These are phyloP conservation scores for Hyaloscypha variabilis DNA, from an alignment of 495 filamentous ascomycete genomes.

Conservation along the genomic window DNA sequence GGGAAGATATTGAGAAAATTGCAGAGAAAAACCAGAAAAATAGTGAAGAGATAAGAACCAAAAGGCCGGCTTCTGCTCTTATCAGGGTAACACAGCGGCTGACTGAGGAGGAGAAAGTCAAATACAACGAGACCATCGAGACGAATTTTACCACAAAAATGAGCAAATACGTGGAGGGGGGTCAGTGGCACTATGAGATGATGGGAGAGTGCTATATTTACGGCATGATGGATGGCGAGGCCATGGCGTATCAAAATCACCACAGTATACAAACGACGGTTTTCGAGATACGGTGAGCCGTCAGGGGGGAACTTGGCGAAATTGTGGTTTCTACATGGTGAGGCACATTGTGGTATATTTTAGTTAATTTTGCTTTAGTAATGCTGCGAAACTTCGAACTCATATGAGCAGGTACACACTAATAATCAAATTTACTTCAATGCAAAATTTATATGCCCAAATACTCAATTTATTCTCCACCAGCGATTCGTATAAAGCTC, in stretches of 20 bases:
- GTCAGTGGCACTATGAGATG: conserved; percentile 21
- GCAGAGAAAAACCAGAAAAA: not conserved
- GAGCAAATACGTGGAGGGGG: not conserved
- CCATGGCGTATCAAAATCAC: conserved; percentile 21
- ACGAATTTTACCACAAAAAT: not conserved
- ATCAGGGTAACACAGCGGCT: conserved; percentile 7
- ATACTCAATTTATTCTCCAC: too few species aligned
- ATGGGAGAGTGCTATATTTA: conserved; percentile 40
- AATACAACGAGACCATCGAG: not conserved
- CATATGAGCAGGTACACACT: too few species aligned
- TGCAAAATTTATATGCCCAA: too few species aligned
- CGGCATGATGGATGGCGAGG: conserved; percentile 43
- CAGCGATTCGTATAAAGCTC: too few species aligned
- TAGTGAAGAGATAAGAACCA: not conserved
- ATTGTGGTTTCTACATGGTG: not conserved
- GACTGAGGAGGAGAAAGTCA: conserved; percentile 5
- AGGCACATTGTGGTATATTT: not conserved
- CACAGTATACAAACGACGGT: not conserved
- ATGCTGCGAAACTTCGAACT: too few species aligned
- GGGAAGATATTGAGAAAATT: not conserved
- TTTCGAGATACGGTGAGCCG: not conserved
- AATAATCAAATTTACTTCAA: too few species aligned
- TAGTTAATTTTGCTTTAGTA: too few species aligned
- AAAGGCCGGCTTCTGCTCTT: not conserved
- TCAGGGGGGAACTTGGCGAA: not conserved